Evolutionary conservation across 2,329 filamentous ascomycete genomes (phyloP), one percentile per base, ranked within the genome.

Genomic region (Penicillium sclerotigenum): DNA sequence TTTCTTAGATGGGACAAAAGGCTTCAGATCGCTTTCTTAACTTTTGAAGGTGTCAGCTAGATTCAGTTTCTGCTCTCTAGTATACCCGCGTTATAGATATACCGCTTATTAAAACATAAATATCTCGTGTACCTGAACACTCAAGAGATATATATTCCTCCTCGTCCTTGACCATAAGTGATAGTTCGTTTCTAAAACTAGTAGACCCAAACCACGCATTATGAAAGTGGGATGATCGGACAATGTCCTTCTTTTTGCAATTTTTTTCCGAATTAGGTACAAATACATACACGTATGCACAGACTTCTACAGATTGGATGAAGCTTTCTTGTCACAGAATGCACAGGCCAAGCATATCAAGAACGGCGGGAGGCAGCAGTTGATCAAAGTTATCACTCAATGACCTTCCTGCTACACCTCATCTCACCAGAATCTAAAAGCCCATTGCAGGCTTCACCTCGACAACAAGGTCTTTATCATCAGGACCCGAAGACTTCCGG

Each of bases 1-100:
- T 18, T 33, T 31, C 14, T 26, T 16, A 22, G 8, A 3, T 37
- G 13, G 47, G 10, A 38, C 20, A 20, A 2, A 16, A 28, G 8
- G 11, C 1, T 18, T 38, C 20, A 5, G 7, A 18, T 14, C 6
- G 2, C 1, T n/a, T 22, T 16, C 9, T 45, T 24, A 3, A 7
- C 5, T 13, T n/a, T 46, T 0, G 6, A 8, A 22, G 0, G 2
- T 5, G 0, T 22, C 1, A 2, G 1, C 1, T 22, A 2, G 5
- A 14, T 31, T 10, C 0, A 5, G 4, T 28, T 13, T 28, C 1
- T 20, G 11, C 2, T 24, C 2, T 24, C 9, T 2, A 3, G 5
- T 13, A 16, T 46, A 16, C 1, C 14, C 1, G 3, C 28, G 1
- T 13, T 1, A 11, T n/a, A 14, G 1, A n/a, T 24, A 2, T 9